Evolutionary conservation across 1,284 basidiomycete genomes (phyloP).

Genomic region (Rhodofomes roseus): DNA sequence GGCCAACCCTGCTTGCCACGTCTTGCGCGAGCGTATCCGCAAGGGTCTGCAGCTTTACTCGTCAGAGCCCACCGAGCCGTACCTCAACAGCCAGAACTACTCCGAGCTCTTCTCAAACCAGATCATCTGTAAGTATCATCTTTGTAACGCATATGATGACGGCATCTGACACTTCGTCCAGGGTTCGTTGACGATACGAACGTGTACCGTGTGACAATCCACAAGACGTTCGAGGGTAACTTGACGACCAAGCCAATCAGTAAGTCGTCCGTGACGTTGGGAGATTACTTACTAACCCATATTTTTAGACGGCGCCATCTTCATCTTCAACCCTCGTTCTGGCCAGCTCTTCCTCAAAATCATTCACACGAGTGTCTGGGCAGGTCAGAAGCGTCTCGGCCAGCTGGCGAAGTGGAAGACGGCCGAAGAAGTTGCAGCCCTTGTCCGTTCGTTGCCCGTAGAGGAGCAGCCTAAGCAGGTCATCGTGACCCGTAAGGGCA

Average conservation of each 20-base stretch:
- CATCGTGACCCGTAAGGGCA: slow-evolving; percentile 99
- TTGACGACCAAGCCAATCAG: slow-evolving; percentile 99
- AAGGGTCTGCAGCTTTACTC: slow-evolving; percentile 99
- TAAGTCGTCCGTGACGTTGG: slow-evolving; percentile 30
- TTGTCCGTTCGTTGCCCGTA: slow-evolving; percentile 95
- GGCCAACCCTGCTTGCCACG: slow-evolving; percentile 97
- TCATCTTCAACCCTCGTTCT: slow-evolving; percentile 99
- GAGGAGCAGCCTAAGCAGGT: slow-evolving; percentile 99
- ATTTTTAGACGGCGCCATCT: slow-evolving; percentile 86
- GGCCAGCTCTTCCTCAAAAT: slow-evolving; percentile 99
- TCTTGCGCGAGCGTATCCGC: slow-evolving; percentile 96
- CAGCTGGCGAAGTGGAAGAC: slow-evolving; percentile 99
- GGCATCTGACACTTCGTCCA: slow-evolving; percentile 20
- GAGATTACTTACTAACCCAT: slow-evolving; percentile 2
- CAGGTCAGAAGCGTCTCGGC: slow-evolving; percentile 98
- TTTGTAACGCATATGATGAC: slow-evolving; percentile 8
- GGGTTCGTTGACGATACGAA: slow-evolving; percentile 99
- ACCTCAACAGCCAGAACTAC: slow-evolving; percentile 97
- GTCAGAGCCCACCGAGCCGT: slow-evolving; percentile 98
- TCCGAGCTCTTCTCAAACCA: slow-evolving; percentile 99
- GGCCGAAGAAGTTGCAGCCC: slow-evolving; percentile 98
- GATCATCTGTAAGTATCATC: slow-evolving; percentile 77
- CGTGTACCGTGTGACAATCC: slow-evolving; percentile 99
- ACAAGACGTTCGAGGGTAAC: slow-evolving; percentile 99
- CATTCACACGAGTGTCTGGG: slow-evolving; percentile 99